Percentiles rank a stretch among this genome's conserved stretches.
Evolutionary conservation across 2,329 filamentous ascomycete species (phyloP).

Genomic region (Aspergillus tanneri): DNA sequence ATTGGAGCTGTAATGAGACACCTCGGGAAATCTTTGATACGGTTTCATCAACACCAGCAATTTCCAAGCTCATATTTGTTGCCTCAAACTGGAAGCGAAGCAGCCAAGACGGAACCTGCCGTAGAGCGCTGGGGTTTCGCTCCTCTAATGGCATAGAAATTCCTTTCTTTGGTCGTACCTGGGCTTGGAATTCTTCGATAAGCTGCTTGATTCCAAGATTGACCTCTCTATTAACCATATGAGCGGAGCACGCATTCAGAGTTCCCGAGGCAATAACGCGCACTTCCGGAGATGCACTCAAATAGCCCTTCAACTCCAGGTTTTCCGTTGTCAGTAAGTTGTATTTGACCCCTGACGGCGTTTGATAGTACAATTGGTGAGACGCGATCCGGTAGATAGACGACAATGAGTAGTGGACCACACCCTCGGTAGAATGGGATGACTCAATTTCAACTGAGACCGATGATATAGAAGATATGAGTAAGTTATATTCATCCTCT

Average conservation of each 20-base stretch:
- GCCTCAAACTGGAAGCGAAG: slow-evolving; percentile 80
- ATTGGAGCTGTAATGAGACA: slow-evolving; percentile 80
- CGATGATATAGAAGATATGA: slow-evolving; percentile 93
- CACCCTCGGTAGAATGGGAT: slow-evolving; percentile 82
- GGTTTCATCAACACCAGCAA: slow-evolving; percentile 81
- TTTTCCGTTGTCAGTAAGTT: slow-evolving; percentile 85
- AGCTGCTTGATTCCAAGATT: slow-evolving; percentile 91
- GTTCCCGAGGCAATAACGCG: slow-evolving; percentile 77
- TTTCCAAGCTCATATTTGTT: slow-evolving; percentile 83
- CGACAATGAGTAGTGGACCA: slow-evolving; percentile 81
- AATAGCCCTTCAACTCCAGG: slow-evolving; percentile 79
- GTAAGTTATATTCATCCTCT: slow-evolving; percentile 84
- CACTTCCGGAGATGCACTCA: slow-evolving; percentile 82
- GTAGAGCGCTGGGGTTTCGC: slow-evolving; percentile 66
- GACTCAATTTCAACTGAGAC: slow-evolving; percentile 91
- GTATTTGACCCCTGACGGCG: slow-evolving; percentile 75
- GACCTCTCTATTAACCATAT: slow-evolving; percentile 88
- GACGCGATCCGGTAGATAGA: slow-evolving; percentile 80
- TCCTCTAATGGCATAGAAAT: slow-evolving; percentile 50
- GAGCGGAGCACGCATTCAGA: slow-evolving; percentile 82
- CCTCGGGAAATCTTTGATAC: slow-evolving; percentile 82
- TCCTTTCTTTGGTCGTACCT: slow-evolving; percentile 63
- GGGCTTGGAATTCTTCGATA: slow-evolving; percentile 73
- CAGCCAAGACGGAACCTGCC: slow-evolving; percentile 80
- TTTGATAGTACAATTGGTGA: slow-evolving; percentile 93